These are phyloP conservation scores for Mallotus japonicus DNA, from an alignment of 441 rosid genomes.

Conservation along the genomic window DNA sequence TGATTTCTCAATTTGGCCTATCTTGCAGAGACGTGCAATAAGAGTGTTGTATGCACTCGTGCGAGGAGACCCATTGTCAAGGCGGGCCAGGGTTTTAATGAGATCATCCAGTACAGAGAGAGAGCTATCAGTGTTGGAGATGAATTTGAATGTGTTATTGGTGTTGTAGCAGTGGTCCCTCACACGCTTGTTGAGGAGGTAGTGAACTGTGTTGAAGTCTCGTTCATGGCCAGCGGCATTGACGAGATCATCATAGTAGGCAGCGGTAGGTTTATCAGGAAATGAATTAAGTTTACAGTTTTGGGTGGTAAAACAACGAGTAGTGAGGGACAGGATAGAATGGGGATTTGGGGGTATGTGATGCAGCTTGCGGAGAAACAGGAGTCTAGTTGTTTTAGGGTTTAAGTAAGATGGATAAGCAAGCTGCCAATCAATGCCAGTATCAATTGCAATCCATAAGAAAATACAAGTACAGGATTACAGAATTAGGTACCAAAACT, in stretches of 20 bases:
- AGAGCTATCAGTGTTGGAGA: constrained; percentile 45
- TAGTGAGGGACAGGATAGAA: constrained; percentile 13
- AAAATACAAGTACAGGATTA: neutral
- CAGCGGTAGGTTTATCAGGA: constrained; percentile 44
- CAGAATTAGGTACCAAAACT: neutral
- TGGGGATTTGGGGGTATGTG: constrained; percentile 17
- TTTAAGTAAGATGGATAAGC: constrained; percentile 7
- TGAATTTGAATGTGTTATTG: constrained; percentile 62
- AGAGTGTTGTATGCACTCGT: constrained; percentile 57
- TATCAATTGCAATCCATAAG: constrained; percentile 14
- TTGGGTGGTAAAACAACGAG: constrained; percentile 27
- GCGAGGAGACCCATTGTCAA: constrained; percentile 52
- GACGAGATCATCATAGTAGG: constrained; percentile 55
- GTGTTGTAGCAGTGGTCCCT: constrained; percentile 57
- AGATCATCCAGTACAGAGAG: constrained; percentile 44
- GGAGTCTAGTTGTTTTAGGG: constrained; percentile 22
- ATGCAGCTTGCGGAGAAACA: constrained; percentile 28
- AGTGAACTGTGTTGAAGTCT: constrained; percentile 48
- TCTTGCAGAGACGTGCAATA: constrained; percentile 57
- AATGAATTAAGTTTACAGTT: constrained; percentile 17
- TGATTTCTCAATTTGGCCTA: constrained; percentile 41
- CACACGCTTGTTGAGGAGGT: constrained; percentile 58
- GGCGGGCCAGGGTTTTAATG: constrained; percentile 39
- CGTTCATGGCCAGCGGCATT: constrained; percentile 44
- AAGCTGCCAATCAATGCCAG: constrained; percentile 14